Evolutionary conservation across 495 filamentous ascomycete genomes (phyloP).

Genomic region (Neurospora sp.): DNA sequence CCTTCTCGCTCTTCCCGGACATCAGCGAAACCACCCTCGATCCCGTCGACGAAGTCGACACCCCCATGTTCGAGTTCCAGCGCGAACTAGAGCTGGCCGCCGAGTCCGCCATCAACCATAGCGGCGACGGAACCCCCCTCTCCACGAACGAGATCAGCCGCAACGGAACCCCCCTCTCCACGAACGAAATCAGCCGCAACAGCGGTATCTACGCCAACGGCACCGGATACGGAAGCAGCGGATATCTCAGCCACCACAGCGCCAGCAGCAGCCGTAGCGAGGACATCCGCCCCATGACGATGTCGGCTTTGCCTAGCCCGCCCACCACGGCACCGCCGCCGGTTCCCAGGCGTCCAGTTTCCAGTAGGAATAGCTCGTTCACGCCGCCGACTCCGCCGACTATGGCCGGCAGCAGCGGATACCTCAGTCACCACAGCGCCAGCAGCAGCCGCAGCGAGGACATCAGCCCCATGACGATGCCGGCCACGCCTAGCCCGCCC

Average conservation of each 20-base stretch:
- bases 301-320: neutral
- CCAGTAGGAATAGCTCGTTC: neutral
- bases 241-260: neutral
- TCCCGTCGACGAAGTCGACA: conserved; percentile 17
- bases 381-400: neutral
- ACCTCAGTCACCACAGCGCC: neutral
- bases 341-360: neutral
- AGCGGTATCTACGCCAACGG: neutral
- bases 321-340: neutral
- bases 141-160: neutral
- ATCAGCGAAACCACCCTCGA: conserved; percentile 14
- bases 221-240: neutral
- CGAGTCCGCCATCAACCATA: conserved; percentile 5
- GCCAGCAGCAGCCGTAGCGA: neutral
- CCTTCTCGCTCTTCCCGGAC: conserved; percentile 19
- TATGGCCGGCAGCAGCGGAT: neutral
- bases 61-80: conserved; percentile 9
- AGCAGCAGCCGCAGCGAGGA: neutral
- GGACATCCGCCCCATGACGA: neutral
- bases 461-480: neutral
- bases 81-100: conserved; percentile 12
- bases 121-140: neutral
- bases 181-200: neutral
- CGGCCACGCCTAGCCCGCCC: neutral
- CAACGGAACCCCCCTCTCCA: neutral